Percentiles rank a stretch among this genome's conserved stretches.
Conservation (phyloP, 371 early-diverging fungal species). For the Blakeslea trispora region DNA sequence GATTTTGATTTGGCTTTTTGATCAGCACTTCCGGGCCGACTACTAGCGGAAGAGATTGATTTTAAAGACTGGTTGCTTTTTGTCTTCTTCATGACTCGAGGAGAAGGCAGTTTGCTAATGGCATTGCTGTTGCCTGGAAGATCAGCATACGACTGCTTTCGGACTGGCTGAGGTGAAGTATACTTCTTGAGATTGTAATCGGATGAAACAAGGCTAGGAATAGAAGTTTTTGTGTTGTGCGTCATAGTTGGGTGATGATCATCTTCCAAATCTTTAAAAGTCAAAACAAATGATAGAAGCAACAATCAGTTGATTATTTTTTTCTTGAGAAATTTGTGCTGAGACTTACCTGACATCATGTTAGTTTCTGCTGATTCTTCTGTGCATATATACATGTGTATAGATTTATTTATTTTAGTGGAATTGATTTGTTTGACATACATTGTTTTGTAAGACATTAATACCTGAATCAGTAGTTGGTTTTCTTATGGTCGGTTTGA, state of each 20-base stretch:
- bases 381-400: too few species aligned
- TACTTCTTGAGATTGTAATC: not conserved
- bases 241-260: not conserved
- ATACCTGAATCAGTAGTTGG: slow-evolving; percentile 16
- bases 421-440: not conserved
- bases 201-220: slow-evolving; percentile 2
- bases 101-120: not conserved
- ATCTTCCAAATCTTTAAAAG: too few species aligned
- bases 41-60: slow-evolving; percentile 6
- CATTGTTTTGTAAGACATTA: not conserved
- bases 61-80: slow-evolving; percentile 19
- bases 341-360: too few species aligned
- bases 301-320: too few species aligned
- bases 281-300: too few species aligned
- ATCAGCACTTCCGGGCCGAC: slow-evolving; percentile 1
- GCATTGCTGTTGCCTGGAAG: not conserved
- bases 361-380: too few species aligned
- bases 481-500: slow-evolving; percentile 14
- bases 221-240: not conserved
- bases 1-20: slow-evolving; percentile 9
- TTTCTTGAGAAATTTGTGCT: not conserved
- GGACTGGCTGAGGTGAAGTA: not conserved
- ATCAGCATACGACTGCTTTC: slow-evolving; percentile 11
- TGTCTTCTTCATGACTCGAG: slow-evolving; percentile 10
- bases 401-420: too few species aligned